Evolutionary conservation across 345 rosid species (phyloP).

Genomic region (Salix purpurea): DNA sequence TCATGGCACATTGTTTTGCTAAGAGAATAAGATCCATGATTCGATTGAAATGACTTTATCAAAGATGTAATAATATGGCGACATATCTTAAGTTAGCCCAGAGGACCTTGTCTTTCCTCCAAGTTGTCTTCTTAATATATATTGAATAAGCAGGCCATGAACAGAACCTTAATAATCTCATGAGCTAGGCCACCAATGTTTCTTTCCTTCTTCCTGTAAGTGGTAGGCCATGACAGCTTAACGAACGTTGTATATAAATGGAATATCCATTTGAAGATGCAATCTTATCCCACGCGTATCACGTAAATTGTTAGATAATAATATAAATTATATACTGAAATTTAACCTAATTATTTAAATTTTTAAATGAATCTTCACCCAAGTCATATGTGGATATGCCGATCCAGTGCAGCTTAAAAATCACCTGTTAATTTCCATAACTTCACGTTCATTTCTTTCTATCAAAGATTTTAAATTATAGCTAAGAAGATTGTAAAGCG

Average conservation of each 20-base stretch:
- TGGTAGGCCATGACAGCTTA: constrained; percentile 1
- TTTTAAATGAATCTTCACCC: not conserved
- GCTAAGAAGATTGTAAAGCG: no score
- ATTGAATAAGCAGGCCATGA: not conserved
- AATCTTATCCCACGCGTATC: not conserved
- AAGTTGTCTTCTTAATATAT: not conserved
- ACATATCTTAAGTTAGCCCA: not conserved
- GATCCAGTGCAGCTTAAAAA: not conserved
- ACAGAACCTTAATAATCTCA: not conserved
- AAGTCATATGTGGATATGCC: not conserved
- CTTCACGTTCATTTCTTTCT: no score
- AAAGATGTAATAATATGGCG: not conserved
- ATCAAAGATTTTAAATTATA: no score
- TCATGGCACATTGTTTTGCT: not conserved
- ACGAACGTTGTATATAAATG: not conserved
- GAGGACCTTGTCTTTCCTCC: not conserved
- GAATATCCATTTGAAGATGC: not conserved
- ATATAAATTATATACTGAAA: no score
- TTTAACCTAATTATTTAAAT: no score
- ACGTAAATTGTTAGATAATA: no score
- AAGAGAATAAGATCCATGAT: not conserved
- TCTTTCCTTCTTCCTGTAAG: not conserved
- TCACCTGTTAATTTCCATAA: not conserved
- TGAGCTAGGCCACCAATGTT: not conserved
- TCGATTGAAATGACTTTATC: not conserved